These are phyloP conservation scores for Calonectria crousiana DNA, from an alignment of 2,329 filamentous ascomycete species.

Conservation along the genomic window DNA sequence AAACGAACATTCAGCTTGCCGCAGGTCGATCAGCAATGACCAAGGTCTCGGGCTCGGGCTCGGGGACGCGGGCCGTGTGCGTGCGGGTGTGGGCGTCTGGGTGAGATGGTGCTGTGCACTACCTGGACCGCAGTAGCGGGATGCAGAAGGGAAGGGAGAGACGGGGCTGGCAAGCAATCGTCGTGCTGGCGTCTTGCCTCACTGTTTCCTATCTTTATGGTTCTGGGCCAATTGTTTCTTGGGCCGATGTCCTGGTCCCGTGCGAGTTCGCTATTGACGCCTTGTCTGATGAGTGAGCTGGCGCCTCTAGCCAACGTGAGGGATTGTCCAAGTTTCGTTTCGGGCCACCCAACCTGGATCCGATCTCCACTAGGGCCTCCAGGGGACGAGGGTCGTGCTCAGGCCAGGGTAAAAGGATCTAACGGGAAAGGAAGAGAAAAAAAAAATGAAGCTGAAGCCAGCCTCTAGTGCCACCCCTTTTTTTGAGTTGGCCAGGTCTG, in stretches of 20 bases:
- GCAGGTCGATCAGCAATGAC: neutral
- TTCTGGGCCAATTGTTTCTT: constrained; percentile 4
- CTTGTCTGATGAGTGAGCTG: constrained; percentile 19
- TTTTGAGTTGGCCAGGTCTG: constrained; percentile 6
- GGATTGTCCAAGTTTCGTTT: constrained; percentile 44
- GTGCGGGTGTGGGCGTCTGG: neutral
- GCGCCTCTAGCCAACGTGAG: constrained; percentile 10
- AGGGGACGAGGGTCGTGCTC: constrained; percentile 14
- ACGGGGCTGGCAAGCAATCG: constrained; percentile 7
- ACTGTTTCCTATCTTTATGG: neutral
- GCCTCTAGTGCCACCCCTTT: constrained; percentile 11
- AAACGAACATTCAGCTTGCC: constrained; percentile 27
- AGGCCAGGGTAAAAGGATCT: constrained; percentile 12
- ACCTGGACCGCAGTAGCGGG: constrained; percentile 6
- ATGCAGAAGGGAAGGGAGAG: neutral
- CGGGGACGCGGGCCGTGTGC: constrained; percentile 5
- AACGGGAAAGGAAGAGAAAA: constrained; percentile 10
- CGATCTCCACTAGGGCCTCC: constrained; percentile 26
- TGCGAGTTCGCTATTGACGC: neutral
- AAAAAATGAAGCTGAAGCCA: constrained; percentile 3
- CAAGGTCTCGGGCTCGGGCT: neutral
- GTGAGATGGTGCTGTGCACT: constrained; percentile 4
- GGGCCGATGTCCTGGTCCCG: constrained; percentile 7
- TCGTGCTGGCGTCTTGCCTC: constrained; percentile 9
- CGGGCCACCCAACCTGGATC: constrained; percentile 30